Percentiles rank a stretch among this genome's conserved stretches.
phyloP scores from a whole-genome alignment of 1,284 basidiomycete genomes.

The Ganoderma sinense region DNA sequence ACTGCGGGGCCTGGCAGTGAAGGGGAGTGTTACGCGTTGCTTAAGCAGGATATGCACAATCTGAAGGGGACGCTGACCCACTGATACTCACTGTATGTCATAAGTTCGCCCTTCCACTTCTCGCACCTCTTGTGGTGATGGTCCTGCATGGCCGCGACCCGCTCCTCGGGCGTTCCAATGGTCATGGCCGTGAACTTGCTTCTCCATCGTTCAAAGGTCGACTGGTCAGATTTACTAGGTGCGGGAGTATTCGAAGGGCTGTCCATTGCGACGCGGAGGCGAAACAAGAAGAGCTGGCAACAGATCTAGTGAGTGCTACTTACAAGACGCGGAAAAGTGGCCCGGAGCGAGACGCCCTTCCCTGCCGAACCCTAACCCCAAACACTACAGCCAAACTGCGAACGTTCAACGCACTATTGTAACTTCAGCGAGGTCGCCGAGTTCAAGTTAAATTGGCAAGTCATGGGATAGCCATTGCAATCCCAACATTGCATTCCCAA shows the following conservation, averaged over 20 bases:
- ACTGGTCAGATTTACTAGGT: constrained; percentile 23
- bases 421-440: no score
- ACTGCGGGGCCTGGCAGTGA: constrained; percentile 75
- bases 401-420: no score
- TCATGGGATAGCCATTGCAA: no score
- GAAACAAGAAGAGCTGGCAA: constrained; percentile 1
- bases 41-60: constrained; percentile 23
- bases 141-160: constrained; percentile 50
- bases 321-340: neutral
- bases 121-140: constrained; percentile 59
- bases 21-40: constrained; percentile 13
- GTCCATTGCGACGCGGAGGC: constrained; percentile 16
- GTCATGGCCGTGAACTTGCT: constrained; percentile 60
- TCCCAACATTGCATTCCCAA: no score
- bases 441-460: no score
- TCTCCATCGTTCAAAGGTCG: constrained; percentile 62
- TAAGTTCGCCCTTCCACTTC: constrained; percentile 63
- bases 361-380: constrained; percentile 2
- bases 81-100: constrained; percentile 56
- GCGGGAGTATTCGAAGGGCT: constrained; percentile 16
- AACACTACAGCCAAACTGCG: neutral
- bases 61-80: constrained; percentile 24
- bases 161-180: constrained; percentile 61
- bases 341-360: neutral
- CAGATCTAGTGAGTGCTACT: neutral